Evolutionary conservation across 2,329 filamentous ascomycete genomes (phyloP).

Genomic region (Monilinia laxa): DNA sequence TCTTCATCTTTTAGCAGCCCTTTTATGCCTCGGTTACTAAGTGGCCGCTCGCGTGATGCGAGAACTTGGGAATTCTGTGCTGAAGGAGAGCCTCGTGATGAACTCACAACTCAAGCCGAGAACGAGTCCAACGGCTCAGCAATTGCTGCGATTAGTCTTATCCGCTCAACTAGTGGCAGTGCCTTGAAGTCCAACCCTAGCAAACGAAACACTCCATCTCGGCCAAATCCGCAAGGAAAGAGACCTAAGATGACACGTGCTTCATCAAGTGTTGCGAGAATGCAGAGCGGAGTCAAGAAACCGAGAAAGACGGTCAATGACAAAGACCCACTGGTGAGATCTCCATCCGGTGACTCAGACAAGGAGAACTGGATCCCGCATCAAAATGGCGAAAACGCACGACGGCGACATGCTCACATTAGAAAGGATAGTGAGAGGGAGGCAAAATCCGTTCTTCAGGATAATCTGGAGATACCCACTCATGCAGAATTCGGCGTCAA

Average conservation of each 20-base stretch:
- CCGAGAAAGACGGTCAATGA: conserved; percentile 33
- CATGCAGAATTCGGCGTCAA: conserved; percentile 34
- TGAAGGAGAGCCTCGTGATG: conserved; percentile 75
- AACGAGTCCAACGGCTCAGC: conserved; percentile 78
- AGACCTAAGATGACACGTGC: conserved; percentile 61
- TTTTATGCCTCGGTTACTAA: conserved; percentile 53
- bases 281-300: conserved; percentile 49
- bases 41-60: conserved; percentile 80
- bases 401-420: conserved; percentile 38
- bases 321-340: conserved; percentile 46
- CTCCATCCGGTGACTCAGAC: conserved; percentile 72
- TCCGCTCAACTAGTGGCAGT: conserved; percentile 67
- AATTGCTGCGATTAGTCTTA: conserved; percentile 75
- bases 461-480: conserved; percentile 33
- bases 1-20: conserved; percentile 44
- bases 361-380: conserved; percentile 85
- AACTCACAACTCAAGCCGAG: conserved; percentile 77
- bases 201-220: conserved; percentile 61
- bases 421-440: conserved; percentile 29
- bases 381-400: conserved; percentile 48
- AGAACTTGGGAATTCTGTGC: conserved; percentile 91
- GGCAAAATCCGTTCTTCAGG: conserved; percentile 35
- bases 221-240: conserved; percentile 48
- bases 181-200: conserved; percentile 53
- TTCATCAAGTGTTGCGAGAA: conserved; percentile 59